Conservation (phyloP, 441 rosid genomes). For the Viola pubescens region DNA sequence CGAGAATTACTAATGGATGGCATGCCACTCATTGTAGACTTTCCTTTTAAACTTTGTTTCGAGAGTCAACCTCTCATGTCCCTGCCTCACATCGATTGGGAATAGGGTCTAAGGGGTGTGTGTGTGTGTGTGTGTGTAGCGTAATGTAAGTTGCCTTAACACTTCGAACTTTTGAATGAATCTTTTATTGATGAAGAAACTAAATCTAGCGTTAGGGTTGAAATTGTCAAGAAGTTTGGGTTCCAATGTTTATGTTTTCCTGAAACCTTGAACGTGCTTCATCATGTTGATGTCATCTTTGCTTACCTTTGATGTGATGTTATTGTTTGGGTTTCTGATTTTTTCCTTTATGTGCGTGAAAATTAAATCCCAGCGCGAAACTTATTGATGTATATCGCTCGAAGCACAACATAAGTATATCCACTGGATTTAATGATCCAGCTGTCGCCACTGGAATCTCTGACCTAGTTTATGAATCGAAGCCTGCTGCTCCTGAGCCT, state of each 20-base stretch:
- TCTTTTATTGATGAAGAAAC: too few species aligned
- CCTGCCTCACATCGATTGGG: too few species aligned
- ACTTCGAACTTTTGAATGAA: too few species aligned
- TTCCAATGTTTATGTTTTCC: not conserved
- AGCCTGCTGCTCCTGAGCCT: constrained; percentile 59
- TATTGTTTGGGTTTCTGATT: constrained; percentile 3
- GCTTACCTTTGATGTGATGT: constrained; percentile 5
- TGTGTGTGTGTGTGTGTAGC: too few species aligned
- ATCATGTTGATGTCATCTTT: not conserved
- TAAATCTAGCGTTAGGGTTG: too few species aligned
- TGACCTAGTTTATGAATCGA: constrained; percentile 85
- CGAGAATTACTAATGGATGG: not conserved
- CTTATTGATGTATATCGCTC: constrained; percentile 82
- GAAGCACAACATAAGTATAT: constrained; percentile 87
- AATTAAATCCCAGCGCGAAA: constrained; percentile 59
- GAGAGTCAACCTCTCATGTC: too few species aligned
- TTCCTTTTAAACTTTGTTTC: too few species aligned
- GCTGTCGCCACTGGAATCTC: constrained; percentile 97
- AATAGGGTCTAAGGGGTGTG: too few species aligned
- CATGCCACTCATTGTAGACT: too few species aligned
- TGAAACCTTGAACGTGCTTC: not conserved
- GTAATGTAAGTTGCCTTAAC: too few species aligned
- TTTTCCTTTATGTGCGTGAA: constrained; percentile 1
- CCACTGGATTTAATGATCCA: constrained; percentile 79
- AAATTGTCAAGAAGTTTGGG: too few species aligned